Base-by-base conservation (phyloP, 1,284 basidiomycete species). In the Leccinum subfulvum region DNA sequence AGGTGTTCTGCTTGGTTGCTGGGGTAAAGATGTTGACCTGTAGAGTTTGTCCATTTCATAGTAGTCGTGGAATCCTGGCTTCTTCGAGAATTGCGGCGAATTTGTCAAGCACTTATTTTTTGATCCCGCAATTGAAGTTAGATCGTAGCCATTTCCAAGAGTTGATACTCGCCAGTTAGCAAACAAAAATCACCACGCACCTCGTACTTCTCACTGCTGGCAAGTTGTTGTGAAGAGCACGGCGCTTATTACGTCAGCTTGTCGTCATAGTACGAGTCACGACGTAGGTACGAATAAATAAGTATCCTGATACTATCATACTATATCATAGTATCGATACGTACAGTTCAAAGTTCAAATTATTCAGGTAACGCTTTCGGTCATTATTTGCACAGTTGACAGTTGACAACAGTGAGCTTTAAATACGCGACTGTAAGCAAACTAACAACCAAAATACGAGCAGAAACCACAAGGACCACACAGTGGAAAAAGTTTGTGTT, bases 101-200 rank as follows among this genome's bases (percentile, higher is more conserved):
- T 75, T 93, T 92, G 82, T 99, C 97, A 57, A 99, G 87, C 63
- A 96, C 92, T 39, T 39, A 39, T 1, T 39, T 39, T 71, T 90
- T 89, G 71, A 94, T 90, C 97, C 97, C 99, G 63, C 93, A 90
- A 79, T 98, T 95, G 64, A 99, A 84, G 81, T 99, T 97, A 62
- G 95, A 97, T 67, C 97, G 87, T 33, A 95, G 94, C 91, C 94
- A 99, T 77, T 86, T 90, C 97, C 97, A 99, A 16, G 80, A 76
- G 68, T 89, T 85, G 68, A 93, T 88, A 66, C 83, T 77, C 37
- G 3, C 14, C 37, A 39, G 1, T 39, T 39, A 39, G 37, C 37
- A 39, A 39, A 39, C 14, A 39, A 1, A 39, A 39, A 39, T 39
- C 37, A 39, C 37, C 37, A 39, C 37, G 3, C 37, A 39, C 37